Base-by-base conservation (phyloP, 1,284 basidiomycete species). In the Cryptococcus sp. region DNA sequence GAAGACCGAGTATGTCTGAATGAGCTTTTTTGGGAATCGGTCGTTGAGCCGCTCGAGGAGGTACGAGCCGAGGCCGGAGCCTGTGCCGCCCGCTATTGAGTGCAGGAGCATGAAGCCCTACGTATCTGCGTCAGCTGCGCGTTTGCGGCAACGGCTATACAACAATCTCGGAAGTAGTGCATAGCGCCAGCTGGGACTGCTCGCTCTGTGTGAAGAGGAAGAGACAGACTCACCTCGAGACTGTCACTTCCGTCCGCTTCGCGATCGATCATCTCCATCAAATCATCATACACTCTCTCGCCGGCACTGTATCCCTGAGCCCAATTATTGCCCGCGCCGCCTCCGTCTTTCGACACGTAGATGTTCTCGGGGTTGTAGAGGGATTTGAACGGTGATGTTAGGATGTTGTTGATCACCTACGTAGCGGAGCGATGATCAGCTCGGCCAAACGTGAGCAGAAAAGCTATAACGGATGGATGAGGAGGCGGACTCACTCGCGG, bases 321-420 rank as follows among this genome's bases (percentile, higher is more conserved):
- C 95, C 95, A 99, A 74, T 98, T 98, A 74, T 99, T 99, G 31
- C 95, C 96, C 5, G 96, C 95, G 55, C 96, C 96, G 19, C 96
- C 94, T 5, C 96, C 96, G 70, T 95, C 91, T 78, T 95, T 90
- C 7, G 90, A 93, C 22, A 93, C 83, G 74, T 92, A 98, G 49
- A 99, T 93, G 75, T 99, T 99, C 74, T 99, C 96, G 0, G 95
- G 95, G 74, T 99, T 99, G 78, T 98, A 99, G 25, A 99, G 80
- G 68, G 90, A 90, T 55, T 90, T 90, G 81, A 90, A 96, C 0
- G 92, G 87, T n/a, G 93, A 93, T 11, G 88, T 83, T 42, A 94
- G 83, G 71, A 99, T 99, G 65, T 89, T 91, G 78, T 96, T 92
- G 78, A 99, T 95, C 20, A 99, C 95, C 93, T 97, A 65, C 3